Percentiles rank a stretch among this genome's conserved stretches.
Conservation (phyloP, 2,329 filamentous ascomycete species). For the Microdochium paspali region DNA sequence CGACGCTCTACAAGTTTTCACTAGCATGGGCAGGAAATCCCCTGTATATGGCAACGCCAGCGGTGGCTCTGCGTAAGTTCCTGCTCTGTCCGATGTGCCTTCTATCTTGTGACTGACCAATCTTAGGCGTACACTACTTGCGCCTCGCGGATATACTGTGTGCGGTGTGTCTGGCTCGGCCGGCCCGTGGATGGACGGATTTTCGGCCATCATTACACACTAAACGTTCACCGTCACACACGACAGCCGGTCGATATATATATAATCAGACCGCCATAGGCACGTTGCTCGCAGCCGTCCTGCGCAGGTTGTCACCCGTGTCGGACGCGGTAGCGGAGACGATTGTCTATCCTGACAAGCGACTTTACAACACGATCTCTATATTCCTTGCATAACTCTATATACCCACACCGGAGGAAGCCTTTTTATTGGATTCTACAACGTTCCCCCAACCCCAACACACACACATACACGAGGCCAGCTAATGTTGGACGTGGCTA, state of each 20-base stretch:
- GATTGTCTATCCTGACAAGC: background rate
- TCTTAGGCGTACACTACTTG: slow-evolving; percentile 72
- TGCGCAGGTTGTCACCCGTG: too few species aligned
- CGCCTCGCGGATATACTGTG: slow-evolving; percentile 80
- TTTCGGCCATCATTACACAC: slow-evolving; percentile 70
- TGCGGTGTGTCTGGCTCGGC: slow-evolving; percentile 80
- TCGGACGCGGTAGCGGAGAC: too few species aligned
- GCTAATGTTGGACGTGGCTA: background rate
- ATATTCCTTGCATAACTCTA: background rate
- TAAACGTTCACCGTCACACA: slow-evolving; percentile 28
- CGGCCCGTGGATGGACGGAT: slow-evolving; percentile 73
- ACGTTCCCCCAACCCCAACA: too few species aligned
- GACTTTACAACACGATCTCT: background rate
- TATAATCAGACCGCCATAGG: too few species aligned
- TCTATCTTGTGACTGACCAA: too few species aligned
- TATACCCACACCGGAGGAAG: background rate
- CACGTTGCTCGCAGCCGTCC: too few species aligned
- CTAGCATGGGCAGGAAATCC: slow-evolving; percentile 79
- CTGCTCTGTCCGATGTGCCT: too few species aligned
- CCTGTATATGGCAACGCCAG: slow-evolving; percentile 72
- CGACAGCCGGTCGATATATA: too few species aligned
- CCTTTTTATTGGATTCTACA: background rate
- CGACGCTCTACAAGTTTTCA: slow-evolving; percentile 83
- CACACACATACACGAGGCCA: background rate
- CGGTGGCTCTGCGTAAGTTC: slow-evolving; percentile 73